Percentiles rank a stretch among this genome's conserved stretches.
These are phyloP conservation scores for Colletotrichum eleusines DNA, from an alignment of 2,329 filamentous ascomycete genomes.

Conservation along the genomic window DNA sequence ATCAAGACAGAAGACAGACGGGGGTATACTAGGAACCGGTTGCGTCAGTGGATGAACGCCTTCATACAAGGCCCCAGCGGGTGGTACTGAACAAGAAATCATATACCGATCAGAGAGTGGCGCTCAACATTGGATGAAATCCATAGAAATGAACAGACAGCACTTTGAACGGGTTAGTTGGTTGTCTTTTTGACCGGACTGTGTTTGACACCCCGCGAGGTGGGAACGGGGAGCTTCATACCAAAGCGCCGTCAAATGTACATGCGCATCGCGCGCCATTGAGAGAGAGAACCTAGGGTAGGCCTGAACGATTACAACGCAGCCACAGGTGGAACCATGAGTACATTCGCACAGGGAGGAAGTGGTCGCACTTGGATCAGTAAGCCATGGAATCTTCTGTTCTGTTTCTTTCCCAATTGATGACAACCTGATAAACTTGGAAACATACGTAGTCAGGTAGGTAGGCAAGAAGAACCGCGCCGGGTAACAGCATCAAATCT, in stretches of 20 bases:
- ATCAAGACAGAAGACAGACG: slow-evolving; percentile 62
- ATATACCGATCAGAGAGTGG: slow-evolving; percentile 62
- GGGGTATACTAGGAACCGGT: slow-evolving; percentile 56
- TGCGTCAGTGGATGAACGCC: neutral
- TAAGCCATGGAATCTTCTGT: neutral
- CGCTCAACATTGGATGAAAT: slow-evolving; percentile 60
- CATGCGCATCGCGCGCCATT: slow-evolving; percentile 50
- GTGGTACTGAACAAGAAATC: neutral
- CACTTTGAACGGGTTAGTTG: slow-evolving; percentile 48
- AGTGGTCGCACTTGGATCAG: neutral
- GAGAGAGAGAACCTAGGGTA: neutral
- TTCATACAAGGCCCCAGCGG: neutral
- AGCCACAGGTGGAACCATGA: slow-evolving; percentile 1
- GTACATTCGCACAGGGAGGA: neutral
- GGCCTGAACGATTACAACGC: slow-evolving; percentile 4
- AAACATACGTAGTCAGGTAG: neutral
- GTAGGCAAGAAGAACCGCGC: slow-evolving; percentile 1
- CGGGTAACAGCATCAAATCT: too few species aligned
- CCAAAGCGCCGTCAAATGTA: slow-evolving; percentile 53
- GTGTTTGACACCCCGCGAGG: neutral
- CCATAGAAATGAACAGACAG: slow-evolving; percentile 62
- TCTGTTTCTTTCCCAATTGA: neutral
- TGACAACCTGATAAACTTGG: neutral
- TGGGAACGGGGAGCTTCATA: slow-evolving; percentile 38
- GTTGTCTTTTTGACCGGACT: neutral